A percentile compares a stretch with the other conserved stretches of the same genome.
phyloP scores from a whole-genome alignment of 1,284 basidiomycete species.

The Marasmius sp. region DNA sequence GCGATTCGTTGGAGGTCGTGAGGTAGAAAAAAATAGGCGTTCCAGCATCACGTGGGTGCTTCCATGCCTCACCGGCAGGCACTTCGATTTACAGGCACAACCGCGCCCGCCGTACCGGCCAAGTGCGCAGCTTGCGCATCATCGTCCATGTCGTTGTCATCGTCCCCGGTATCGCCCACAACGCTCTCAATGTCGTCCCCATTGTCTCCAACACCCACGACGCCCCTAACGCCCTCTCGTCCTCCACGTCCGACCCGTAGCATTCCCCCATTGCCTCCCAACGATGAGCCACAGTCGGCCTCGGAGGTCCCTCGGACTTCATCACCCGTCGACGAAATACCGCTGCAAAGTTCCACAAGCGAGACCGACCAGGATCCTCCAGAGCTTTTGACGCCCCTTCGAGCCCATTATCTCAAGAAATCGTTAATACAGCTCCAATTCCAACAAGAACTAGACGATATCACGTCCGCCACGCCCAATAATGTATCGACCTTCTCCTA shows the following conservation, averaged over 20 bases:
- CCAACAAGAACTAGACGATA: slow-evolving; percentile 68
- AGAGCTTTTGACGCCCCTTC: slow-evolving; percentile 66
- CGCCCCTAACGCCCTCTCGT: slow-evolving; percentile 9
- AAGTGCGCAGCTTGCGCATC: no score
- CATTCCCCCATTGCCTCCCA: slow-evolving; percentile 22
- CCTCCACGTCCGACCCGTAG: slow-evolving; percentile 29
- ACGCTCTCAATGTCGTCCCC: slow-evolving; percentile 8
- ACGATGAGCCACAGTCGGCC: slow-evolving; percentile 6
- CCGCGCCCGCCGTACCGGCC: no score
- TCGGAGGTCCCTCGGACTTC: slow-evolving; percentile 6
- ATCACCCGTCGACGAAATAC: slow-evolving; percentile 1
- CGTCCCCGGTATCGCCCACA: not conserved
- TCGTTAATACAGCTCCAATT: slow-evolving; percentile 89
- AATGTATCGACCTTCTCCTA: slow-evolving; percentile 79
- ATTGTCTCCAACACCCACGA: slow-evolving; percentile 5
- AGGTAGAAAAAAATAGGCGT: not conserved
- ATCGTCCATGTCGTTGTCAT: not conserved
- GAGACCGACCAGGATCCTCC: slow-evolving; percentile 7
- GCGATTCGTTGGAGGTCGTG: slow-evolving; percentile 7
- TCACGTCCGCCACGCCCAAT: slow-evolving; percentile 56
- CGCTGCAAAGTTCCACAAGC: slow-evolving; percentile 2
- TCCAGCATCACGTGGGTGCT: not conserved
- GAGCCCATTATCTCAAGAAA: slow-evolving; percentile 96
- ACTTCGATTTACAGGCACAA: not conserved
- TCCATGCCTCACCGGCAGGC: not conserved